Base-by-base conservation (phyloP, 192 early-diverging fungal genomes). In the Chytriomyces hyalinus region DNA sequence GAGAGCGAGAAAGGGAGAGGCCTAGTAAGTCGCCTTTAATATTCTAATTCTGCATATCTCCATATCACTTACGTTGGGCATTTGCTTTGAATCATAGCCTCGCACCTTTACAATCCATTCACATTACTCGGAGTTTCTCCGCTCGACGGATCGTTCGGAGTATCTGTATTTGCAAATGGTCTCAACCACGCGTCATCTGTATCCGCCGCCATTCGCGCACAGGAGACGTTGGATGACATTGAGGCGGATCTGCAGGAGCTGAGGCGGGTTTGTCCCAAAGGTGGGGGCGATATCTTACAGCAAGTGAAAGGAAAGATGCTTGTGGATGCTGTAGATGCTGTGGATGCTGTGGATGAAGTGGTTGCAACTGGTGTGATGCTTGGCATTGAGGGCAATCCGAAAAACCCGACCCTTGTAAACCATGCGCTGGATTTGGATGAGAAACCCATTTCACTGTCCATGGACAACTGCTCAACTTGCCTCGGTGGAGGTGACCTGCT, bases 401-500 rank as follows among this genome's bases (percentile, higher is more conserved):
- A 64, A 20, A 64, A 24, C 62, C 20, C 11, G 22, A 64, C 17
- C 67, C 5, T 47, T 49, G 15, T 47, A 48, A 17, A 15, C 67
- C 15, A 36, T n/a, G 43, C 47, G 51, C 50, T 59, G n/a, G 49
- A 17, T 13, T 51, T 24, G 20, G 49, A 13, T 71, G 49, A 11
- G 15, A n/a, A 43, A 24, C 70, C n/a, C 17, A 11, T 51, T 8
- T 53, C 57, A 11, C 20, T 44, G 26, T 86, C 75, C 66, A 83
- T 89, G 46, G 88, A 89, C 59, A 75, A 81, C 59, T 89, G 88
- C 70, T 84, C 87, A 0, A 79, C 83, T n/a, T 89, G 88, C 67
- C 59, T 88, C n/a, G 83, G 80, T 3, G 63, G 74, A 0, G 88
- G 88, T 0, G 64, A 67, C 13, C 71, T 89, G 43, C 68, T 89